These are phyloP conservation scores for Dacryopinax spathularia DNA, from an alignment of 768 basidiomycete genomes.

Conservation along the genomic window DNA sequence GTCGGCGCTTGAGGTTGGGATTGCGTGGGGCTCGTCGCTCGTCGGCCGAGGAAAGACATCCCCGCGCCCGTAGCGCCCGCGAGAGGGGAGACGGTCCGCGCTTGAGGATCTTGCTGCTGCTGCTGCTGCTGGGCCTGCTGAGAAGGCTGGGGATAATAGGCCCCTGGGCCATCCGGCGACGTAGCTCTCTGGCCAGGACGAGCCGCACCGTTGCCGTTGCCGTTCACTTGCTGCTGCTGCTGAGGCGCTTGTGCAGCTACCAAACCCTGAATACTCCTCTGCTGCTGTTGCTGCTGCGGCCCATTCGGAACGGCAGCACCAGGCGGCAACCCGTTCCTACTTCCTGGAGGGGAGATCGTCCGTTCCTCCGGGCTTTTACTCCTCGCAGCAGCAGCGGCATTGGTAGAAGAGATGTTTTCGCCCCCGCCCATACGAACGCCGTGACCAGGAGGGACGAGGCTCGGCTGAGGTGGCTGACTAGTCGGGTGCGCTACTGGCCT, in stretches of 20 bases:
- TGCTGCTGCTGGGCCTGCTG: not conserved
- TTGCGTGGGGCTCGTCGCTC: not conserved
- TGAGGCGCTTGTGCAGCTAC: no score
- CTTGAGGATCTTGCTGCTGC: not conserved
- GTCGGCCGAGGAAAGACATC: not conserved
- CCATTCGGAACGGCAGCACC: not conserved
- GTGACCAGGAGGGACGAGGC: not conserved
- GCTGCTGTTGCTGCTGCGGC: no score
- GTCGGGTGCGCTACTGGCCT: not conserved
- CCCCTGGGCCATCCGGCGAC: not conserved
- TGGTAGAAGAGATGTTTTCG: no score
- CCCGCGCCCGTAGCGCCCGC: not conserved
- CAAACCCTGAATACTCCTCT: not conserved
- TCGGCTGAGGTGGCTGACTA: not conserved
- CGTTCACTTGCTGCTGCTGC: no score
- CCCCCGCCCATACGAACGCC: not conserved
- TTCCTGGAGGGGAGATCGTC: not conserved
- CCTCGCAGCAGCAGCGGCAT: not conserved
- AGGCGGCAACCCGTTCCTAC: not conserved
- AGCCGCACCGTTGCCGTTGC: not conserved
- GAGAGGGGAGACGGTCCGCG: not conserved
- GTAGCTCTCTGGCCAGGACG: not conserved
- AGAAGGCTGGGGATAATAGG: not conserved
- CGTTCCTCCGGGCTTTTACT: not conserved
- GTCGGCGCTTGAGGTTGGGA: not conserved